Evolutionary conservation across 441 rosid genomes (phyloP), one percentile per base, ranked within the genome.

Genomic region (Flueggea neowawraea): DNA sequence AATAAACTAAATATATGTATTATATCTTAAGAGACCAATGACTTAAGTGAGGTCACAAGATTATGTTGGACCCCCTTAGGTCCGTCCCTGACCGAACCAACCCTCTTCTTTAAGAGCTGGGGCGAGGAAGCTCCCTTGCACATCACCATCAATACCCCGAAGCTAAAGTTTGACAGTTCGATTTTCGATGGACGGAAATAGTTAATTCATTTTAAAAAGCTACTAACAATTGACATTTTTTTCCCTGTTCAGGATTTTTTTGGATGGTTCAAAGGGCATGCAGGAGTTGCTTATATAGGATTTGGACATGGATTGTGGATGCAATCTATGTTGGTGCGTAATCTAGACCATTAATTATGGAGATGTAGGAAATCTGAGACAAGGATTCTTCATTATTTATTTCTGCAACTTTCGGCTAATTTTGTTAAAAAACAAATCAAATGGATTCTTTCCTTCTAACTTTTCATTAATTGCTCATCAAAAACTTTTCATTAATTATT

Each of bases 121-220:
- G 71, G 68, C n/a, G 12, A 47, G 50, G 68, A 53, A 80, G 80
- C 88, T 74, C 85, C 75, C 56, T 53, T 11, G 16, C 4, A 58
- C 9, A 17, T 15, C 12, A 47, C 32, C 12, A 12, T 22, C 0
- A 16, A 44, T 1, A 36, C 41, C 1, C 41, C 28, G 28, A 22
- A 0, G 28, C 2, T 22, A 22, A 22, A 22, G 28, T 22, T 22
- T 2, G 28, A 22, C 1, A 22, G 28, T 22, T 22, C 28, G 28
- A 22, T 22, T 22, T 22, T 22, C 28, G 28, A 22, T 22, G 28
- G n/a, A 22, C 28, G 28, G 2, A 22, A 22, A 22, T 36, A 36
- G 4, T 36, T 36, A 36, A 22, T 22, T 36, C 41, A 36, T 4
- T 36, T 5, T 36, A 36, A 5, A 36, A 36, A 22, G 28, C 41